Evolutionary conservation across 306 rosid species (phyloP).

Genomic region (Gillenia trifoliata): DNA sequence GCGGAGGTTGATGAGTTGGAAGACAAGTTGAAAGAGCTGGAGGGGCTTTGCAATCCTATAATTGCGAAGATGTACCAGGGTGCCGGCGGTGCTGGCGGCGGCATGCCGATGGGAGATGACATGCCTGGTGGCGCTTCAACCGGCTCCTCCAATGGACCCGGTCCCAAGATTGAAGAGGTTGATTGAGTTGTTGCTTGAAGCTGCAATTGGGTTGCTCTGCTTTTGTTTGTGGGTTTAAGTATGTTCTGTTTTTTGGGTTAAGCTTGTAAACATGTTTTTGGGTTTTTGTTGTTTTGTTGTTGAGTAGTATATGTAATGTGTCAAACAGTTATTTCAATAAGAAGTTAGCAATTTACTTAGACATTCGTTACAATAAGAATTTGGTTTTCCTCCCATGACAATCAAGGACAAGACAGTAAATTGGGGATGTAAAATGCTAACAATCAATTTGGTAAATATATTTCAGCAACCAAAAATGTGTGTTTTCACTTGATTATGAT

Average conservation of each 20-base stretch:
- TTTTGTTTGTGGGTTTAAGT: neutral
- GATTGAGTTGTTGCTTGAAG: slow-evolving; percentile 32
- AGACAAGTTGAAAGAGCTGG: slow-evolving; percentile 73
- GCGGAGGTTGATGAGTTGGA: slow-evolving; percentile 81
- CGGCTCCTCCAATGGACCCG: slow-evolving; percentile 34
- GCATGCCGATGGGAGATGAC: slow-evolving; percentile 23
- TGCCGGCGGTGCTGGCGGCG: slow-evolving; percentile 24
- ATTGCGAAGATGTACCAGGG: slow-evolving; percentile 69
- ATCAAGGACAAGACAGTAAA: too few species aligned
- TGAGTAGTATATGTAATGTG: neutral
- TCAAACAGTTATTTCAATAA: neutral
- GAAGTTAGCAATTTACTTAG: neutral
- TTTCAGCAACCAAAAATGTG: too few species aligned
- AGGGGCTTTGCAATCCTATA: slow-evolving; percentile 67
- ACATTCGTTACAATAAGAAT: too few species aligned
- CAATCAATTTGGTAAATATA: too few species aligned
- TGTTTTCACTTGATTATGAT: too few species aligned
- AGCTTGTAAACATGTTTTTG: neutral
- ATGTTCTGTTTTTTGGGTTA: neutral
- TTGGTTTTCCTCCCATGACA: neutral
- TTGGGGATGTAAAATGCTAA: too few species aligned
- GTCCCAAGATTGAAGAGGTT: slow-evolving; percentile 92
- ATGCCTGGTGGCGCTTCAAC: slow-evolving; percentile 26
- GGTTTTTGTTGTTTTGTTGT: neutral
- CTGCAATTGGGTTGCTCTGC: neutral